Base-by-base conservation (phyloP, 352 stramenopile species). In the Sclerospora graminicola region DNA sequence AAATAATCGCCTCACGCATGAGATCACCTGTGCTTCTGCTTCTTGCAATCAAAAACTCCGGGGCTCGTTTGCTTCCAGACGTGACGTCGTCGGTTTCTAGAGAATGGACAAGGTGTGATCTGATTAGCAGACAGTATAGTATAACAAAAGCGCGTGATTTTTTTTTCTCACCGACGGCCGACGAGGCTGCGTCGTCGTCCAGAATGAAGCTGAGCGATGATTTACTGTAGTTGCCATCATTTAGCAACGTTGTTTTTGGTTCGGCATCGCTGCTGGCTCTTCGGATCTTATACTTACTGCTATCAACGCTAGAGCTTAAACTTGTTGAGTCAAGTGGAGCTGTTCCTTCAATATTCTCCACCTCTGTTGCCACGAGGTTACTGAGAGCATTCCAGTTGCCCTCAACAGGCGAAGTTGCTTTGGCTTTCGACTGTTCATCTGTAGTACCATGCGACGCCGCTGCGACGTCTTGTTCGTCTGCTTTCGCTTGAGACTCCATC, bases 181-280 rank as follows among this genome's bases (percentile, higher is more conserved):
- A 46, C 15, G 54, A 54, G 27, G 49, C 57, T 40, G 51, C 51
- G 29, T 55, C n/a, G 42, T 82, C 64, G 43, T 77, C 74, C 11
- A 87, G 60, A 47, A 87, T 87, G 46, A 87, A 87, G 48, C 63
- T 79, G 21, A 87, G 57, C 47, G 74, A 84, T 3, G 69, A 80
- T 55, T 87, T 87, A 50, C 57, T 74, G 30, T 54, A 51, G 15
- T 32, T 33, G 11, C 33, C 41, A 39, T 67, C 56, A 14, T 63
- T 48, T 38, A 49, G 27, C 6, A 32, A 24, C 9, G 42, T 57
- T 15, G 54, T 26, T 18, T 8, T 44, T 35, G 55, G 31, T 9
- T 31, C 37, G 16, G 33, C 45, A 37, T 58, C 32, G 43, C 52
- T 45, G 43, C 27, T 54, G 9, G 39, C 55, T 27, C 51, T 28